Percentiles rank a stretch among this genome's conserved stretches.
These are phyloP conservation scores for Eragrostis nindensis DNA, from an alignment of 176 grass and related monocot species.

Conservation along the genomic window DNA sequence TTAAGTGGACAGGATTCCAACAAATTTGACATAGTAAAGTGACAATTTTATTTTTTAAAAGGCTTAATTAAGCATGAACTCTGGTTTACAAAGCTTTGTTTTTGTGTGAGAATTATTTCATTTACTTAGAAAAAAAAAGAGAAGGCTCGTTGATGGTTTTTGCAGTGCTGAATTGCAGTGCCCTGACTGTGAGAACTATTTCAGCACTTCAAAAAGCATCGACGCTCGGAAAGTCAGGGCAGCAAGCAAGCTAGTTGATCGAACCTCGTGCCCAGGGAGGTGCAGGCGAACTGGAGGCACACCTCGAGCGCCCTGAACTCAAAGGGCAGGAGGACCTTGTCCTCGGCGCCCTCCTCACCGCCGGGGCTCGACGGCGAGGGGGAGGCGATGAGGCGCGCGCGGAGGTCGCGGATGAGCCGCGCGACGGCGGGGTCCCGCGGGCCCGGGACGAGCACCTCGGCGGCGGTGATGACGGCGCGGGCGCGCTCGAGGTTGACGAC, in stretches of 20 bases:
- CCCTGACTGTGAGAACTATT: too few relatives aligned
- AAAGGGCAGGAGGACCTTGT: slow-evolving; percentile 50
- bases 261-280: slow-evolving; percentile 44
- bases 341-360: neutral
- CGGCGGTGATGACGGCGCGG: slow-evolving; percentile 56
- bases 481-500: slow-evolving; percentile 30
- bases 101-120: too few relatives aligned
- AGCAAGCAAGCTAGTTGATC: neutral
- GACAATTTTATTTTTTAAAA: too few relatives aligned
- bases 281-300: slow-evolving; percentile 59
- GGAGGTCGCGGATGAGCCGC: slow-evolving; percentile 42
- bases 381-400: slow-evolving; percentile 14
- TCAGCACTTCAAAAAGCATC: too few relatives aligned
- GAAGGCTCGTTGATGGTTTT: too few relatives aligned
- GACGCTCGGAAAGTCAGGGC: too few relatives aligned
- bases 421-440: slow-evolving; percentile 39
- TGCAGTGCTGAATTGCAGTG: too few relatives aligned
- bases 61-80: too few relatives aligned
- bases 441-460: slow-evolving; percentile 55
- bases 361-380: neutral
- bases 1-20: too few relatives aligned
- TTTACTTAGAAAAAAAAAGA: too few relatives aligned
- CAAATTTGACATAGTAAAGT: too few relatives aligned
- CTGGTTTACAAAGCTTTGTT: too few relatives aligned
- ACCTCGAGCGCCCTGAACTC: slow-evolving; percentile 63